Evolutionary conservation across 352 stramenopile species (phyloP).

Genomic region (Phytophthora pistaciae): DNA sequence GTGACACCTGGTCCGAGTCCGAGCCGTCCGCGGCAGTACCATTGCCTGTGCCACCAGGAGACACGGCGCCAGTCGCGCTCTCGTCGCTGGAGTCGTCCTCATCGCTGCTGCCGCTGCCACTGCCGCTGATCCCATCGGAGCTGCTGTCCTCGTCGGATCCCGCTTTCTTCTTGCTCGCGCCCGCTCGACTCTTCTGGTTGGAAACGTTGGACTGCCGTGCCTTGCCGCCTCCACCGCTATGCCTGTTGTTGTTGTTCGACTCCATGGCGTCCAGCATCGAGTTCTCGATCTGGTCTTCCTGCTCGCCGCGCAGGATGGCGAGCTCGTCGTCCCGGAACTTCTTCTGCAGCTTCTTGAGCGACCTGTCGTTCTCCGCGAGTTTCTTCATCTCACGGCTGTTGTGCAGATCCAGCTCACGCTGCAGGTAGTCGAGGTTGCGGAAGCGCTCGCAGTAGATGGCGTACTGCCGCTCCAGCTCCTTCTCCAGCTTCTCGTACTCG

Average conservation of each 20-base stretch:
- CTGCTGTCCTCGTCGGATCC: conserved; percentile 54
- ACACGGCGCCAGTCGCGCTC: conserved; percentile 34
- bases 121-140: conserved; percentile 55
- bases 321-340: conserved; percentile 94
- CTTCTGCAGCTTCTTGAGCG: conserved; percentile 94
- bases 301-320: conserved; percentile 86
- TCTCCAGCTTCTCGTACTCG: conserved; percentile 98
- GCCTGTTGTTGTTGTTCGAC: conserved; percentile 47
- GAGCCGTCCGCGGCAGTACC: conserved; percentile 39
- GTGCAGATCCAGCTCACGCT: conserved; percentile 94
- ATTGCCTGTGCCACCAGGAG: conserved; percentile 19
- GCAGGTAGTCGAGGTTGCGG: conserved; percentile 97
- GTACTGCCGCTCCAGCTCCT: conserved; percentile 96
- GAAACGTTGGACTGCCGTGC: conserved; percentile 33
- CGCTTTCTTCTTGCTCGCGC: conserved; percentile 46
- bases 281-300: conserved; percentile 82
- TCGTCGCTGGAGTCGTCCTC: conserved; percentile 69
- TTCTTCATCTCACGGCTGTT: conserved; percentile 89
- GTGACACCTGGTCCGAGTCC: conserved; percentile 84
- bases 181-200: conserved; percentile 60
- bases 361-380: conserved; percentile 88
- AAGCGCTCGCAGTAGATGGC: conserved; percentile 95
- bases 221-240: conserved; percentile 39
- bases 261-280: conserved; percentile 58
- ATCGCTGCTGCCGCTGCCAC: conserved; percentile 41